Percentiles rank a stretch among this genome's conserved stretches.
Conservation (phyloP, 805 yeast genomes). For the Ogataea methanolica region DNA sequence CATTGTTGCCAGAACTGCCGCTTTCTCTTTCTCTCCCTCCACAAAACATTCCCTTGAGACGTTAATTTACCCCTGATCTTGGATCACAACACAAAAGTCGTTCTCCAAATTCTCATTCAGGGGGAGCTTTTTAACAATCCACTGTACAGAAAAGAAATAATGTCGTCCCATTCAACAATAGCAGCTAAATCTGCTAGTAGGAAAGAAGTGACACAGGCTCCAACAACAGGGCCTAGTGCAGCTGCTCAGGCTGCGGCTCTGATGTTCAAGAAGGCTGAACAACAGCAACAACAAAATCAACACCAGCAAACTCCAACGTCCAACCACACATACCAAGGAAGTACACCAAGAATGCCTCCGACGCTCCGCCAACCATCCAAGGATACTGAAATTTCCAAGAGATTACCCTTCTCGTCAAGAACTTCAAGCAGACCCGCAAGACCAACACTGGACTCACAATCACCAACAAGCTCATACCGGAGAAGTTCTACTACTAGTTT, state of each 20-base stretch:
- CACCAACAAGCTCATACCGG: not conserved
- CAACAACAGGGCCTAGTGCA: constrained; percentile 5
- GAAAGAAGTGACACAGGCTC: constrained; percentile 7
- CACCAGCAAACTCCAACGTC: constrained; percentile 1
- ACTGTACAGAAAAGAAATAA: not conserved
- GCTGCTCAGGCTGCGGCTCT: constrained; percentile 24
- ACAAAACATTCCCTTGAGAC: too few relatives aligned
- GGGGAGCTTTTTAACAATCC: too few relatives aligned
- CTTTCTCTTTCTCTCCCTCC: too few relatives aligned
- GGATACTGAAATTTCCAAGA: not conserved
- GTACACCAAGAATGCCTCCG: not conserved
- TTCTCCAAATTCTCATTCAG: too few relatives aligned
- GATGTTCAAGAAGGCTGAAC: constrained; percentile 19
- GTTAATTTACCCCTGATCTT: too few relatives aligned
- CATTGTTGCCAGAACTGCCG: too few relatives aligned
- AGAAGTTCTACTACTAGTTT: too few relatives aligned
- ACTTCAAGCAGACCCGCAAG: not conserved
- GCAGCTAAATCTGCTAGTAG: constrained; percentile 13
- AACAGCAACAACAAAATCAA: constrained; percentile 2
- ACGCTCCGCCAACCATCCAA: not conserved
- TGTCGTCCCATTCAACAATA: not conserved
- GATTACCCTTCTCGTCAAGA: not conserved
- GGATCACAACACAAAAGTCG: too few relatives aligned
- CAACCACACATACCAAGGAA: not conserved
- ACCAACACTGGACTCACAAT: constrained; percentile 1